Evolutionary conservation across 2,329 filamentous ascomycete species (phyloP).

Genomic region (Xylariaceae sp.): DNA sequence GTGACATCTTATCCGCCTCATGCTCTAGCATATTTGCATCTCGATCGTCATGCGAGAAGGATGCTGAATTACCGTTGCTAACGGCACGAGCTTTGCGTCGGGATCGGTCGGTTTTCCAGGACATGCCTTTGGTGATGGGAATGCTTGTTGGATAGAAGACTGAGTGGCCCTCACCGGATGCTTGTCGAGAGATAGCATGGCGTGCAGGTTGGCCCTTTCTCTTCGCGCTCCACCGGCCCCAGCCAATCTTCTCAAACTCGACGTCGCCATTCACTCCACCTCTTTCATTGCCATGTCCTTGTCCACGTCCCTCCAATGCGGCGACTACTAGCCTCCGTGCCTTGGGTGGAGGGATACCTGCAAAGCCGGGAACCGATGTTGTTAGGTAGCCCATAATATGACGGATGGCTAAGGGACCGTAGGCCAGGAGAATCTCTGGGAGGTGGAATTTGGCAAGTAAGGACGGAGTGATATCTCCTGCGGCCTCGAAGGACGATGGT

Average conservation of each 20-base stretch:
- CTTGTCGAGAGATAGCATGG: slow-evolving; percentile 48
- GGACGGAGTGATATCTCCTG: slow-evolving; percentile 81
- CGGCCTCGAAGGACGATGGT: slow-evolving; percentile 68
- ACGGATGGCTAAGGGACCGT: slow-evolving; percentile 91
- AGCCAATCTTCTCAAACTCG: slow-evolving; percentile 93
- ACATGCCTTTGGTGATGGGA: slow-evolving; percentile 58
- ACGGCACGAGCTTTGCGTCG: slow-evolving; percentile 59
- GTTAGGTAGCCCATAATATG: slow-evolving; percentile 96
- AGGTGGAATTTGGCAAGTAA: slow-evolving; percentile 91
- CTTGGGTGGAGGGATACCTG: slow-evolving; percentile 85
- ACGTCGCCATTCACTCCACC: slow-evolving; percentile 73
- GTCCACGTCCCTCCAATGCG: slow-evolving; percentile 80
- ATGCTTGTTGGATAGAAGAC: slow-evolving; percentile 59
- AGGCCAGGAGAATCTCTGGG: slow-evolving; percentile 85
- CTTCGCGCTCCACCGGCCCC: slow-evolving; percentile 93
- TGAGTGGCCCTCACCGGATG: slow-evolving; percentile 50
- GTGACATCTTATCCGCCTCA: slow-evolving; percentile 95
- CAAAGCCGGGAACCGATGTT: slow-evolving; percentile 91
- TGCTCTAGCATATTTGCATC: slow-evolving; percentile 76
- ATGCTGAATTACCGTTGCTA: slow-evolving; percentile 73
- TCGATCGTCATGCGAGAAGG: slow-evolving; percentile 76
- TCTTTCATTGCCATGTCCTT: slow-evolving; percentile 59
- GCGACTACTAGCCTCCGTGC: slow-evolving; percentile 91
- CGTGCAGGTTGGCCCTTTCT: slow-evolving; percentile 68
- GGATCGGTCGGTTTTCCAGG: slow-evolving; percentile 54